Base-by-base conservation (phyloP, 140 eudicot genomes). In the Oenanthe javanica region DNA sequence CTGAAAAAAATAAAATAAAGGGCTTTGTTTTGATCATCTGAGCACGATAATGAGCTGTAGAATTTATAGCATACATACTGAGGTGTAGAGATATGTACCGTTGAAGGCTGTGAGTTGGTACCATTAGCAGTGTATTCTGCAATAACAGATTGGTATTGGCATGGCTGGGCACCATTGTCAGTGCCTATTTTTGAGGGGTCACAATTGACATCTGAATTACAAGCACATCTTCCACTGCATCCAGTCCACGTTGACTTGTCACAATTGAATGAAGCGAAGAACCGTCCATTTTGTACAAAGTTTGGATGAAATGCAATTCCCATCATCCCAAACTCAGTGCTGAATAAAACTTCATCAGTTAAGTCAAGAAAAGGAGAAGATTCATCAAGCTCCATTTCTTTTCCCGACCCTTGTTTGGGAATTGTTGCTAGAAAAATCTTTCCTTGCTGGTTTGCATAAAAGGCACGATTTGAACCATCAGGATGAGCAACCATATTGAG, bases 251-350 rank as follows among this genome's bases (percentile, higher is more conserved):
- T 64, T 23, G 89, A 52, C 82, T 89, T 94, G 64, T 94, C 98
- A 81, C 98, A 92, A 73, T 87, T 92, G 72, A 86, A 94, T 12
- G 97, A 94, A 57, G 87, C 97, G n/a, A 92, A 94, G 40, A 94
- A 89, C 36, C 98, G 85, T 52, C 97, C 98, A 43, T 94, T 94
- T 76, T 88, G 87, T 19, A 84, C 80, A 67, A 92, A 94, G 9
- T 89, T 92, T 18, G 98, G 97, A 84, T 94, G 98, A 83, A 90
- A 80, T 12, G 98, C 96, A 46, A 94, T 92, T 4, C 96, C 92
- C 93, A 92, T 80, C 87, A 94, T 52, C 77, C 97, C 98, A 77
- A 92, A 90, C 52, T 81, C 89, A 40, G 92, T 84, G 78, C 92
- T 93, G 13, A 90, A 90, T 70, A 83, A 86, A 81, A 94, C 93